These are phyloP conservation scores for Triadica sebifera DNA, from an alignment of 345 rosid species.

Conservation along the genomic window DNA sequence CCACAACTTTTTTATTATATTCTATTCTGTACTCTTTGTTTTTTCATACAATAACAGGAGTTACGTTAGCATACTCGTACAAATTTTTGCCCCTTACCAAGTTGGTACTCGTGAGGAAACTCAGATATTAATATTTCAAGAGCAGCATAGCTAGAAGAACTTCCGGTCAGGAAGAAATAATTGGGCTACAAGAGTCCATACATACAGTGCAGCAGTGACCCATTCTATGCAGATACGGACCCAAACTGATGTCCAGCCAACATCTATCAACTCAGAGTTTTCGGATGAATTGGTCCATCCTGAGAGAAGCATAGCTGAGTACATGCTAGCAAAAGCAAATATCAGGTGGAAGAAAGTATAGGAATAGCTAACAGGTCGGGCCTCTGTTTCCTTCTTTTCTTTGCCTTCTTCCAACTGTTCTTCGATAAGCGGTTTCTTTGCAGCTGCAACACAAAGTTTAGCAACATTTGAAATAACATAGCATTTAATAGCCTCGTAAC, in stretches of 20 bases:
- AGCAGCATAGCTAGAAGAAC: conserved; percentile 42
- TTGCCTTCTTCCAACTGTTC: conserved; percentile 67
- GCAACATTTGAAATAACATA: not conserved
- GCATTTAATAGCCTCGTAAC: not conserved
- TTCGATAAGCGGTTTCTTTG: conserved; percentile 60
- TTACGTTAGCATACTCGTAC: too few relatives aligned
- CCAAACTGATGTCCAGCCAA: conserved; percentile 99
- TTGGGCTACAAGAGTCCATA: conserved; percentile 79
- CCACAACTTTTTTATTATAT: too few relatives aligned
- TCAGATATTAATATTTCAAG: not conserved
- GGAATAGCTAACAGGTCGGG: conserved; percentile 74
- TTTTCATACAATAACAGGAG: not conserved
- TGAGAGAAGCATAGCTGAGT: conserved; percentile 93
- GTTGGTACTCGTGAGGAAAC: not conserved
- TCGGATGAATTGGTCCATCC: conserved; percentile 87
- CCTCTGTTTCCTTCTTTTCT: conserved; percentile 51
- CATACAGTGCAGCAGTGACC: conserved; percentile 71
- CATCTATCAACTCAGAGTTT: conserved; percentile 71
- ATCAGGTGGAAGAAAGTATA: conserved; percentile 89
- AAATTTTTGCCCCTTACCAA: too few relatives aligned
- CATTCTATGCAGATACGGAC: conserved; percentile 86
- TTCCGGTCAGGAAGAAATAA: conserved; percentile 61
- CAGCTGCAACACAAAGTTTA: conserved; percentile 42
- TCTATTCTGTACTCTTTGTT: too few relatives aligned
- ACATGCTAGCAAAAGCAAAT: conserved; percentile 96